phyloP scores from a whole-genome alignment of 139 green algal species.

The Microglena sp. region DNA sequence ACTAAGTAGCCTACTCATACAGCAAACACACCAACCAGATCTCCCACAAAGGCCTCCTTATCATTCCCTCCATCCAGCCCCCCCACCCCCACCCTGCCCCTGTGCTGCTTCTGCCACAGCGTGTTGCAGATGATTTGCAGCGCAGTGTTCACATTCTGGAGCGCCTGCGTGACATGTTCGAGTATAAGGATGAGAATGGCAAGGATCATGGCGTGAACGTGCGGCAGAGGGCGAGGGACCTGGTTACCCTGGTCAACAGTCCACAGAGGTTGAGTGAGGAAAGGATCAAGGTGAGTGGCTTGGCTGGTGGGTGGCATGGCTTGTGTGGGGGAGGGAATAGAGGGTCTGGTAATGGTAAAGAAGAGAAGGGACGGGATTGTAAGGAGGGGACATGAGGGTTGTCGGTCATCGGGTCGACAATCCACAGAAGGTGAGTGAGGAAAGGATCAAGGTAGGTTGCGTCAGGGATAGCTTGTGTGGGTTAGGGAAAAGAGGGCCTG shows the following conservation, averaged over 20 bases:
- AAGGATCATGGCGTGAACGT: conserved; percentile 71
- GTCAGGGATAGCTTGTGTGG: too few species aligned
- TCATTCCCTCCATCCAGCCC: too few species aligned
- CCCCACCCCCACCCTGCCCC: too few species aligned
- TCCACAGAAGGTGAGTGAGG: conserved; percentile 39
- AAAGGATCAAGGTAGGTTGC: conserved; percentile 65
- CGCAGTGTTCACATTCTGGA: conserved; percentile 51
- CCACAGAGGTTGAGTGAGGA: conserved; percentile 47
- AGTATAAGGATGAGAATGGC: conserved; percentile 73
- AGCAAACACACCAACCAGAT: too few species aligned
- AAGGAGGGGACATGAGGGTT: conserved; percentile 67
- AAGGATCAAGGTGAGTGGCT: conserved; percentile 59
- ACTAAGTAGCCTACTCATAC: too few species aligned
- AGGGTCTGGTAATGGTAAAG: too few species aligned
- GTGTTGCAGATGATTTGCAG: conserved; percentile 56
- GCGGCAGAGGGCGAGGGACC: conserved; percentile 67
- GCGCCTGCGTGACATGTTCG: conserved; percentile 60
- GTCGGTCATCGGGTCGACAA: conserved; percentile 55
- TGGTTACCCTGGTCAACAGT: conserved; percentile 55
- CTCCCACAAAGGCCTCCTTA: too few species aligned
- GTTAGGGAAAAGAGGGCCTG: too few species aligned
- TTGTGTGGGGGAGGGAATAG: too few species aligned
- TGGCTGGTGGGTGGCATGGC: too few species aligned
- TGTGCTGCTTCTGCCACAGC: conserved; percentile 8
- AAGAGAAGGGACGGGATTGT: conserved; percentile 47